phyloP scores from a whole-genome alignment of 805 yeast species.

The Zygosaccharomyces gambellarensis region DNA sequence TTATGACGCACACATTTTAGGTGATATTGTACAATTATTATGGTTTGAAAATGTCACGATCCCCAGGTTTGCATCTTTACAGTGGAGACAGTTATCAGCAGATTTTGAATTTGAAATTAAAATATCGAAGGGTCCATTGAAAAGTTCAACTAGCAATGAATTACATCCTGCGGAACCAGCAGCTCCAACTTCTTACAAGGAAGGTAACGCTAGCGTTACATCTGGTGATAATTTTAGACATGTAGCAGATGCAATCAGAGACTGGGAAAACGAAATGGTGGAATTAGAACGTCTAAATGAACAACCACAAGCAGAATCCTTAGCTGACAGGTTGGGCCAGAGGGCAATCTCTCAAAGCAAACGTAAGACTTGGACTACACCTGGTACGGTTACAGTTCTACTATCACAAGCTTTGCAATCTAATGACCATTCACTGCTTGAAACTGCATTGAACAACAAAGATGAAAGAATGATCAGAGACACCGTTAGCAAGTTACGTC shows the following conservation, averaged over 20 bases:
- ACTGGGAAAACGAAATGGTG: conserved; percentile 39
- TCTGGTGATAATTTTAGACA: conserved; percentile 61
- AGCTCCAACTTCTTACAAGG: conserved; percentile 53
- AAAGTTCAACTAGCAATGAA: background rate
- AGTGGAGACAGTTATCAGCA: conserved; percentile 8
- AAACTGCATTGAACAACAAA: conserved; percentile 61
- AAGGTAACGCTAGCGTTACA: conserved; percentile 54
- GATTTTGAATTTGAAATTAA: background rate
- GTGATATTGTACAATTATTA: conserved; percentile 55
- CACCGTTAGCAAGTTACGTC: conserved; percentile 52
- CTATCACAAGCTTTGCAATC: conserved; percentile 83
- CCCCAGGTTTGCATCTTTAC: conserved; percentile 37
- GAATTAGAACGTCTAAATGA: conserved; percentile 39
- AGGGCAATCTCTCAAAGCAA: conserved; percentile 17
- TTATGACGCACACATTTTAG: conserved; percentile 54
- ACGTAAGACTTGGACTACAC: conserved; percentile 46
- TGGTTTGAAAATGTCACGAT: conserved; percentile 42
- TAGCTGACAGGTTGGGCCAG: conserved; percentile 46
- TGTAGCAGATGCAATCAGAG: conserved; percentile 42
- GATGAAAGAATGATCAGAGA: conserved; percentile 50
- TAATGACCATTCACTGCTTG: conserved; percentile 80
- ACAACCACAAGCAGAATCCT: conserved; percentile 42
- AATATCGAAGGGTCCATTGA: conserved; percentile 13
- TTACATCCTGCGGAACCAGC: conserved; percentile 43
- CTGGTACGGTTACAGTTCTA: conserved; percentile 79